Evolutionary conservation across 306 rosid species (phyloP).

Genomic region (Hippophae tibetana): DNA sequence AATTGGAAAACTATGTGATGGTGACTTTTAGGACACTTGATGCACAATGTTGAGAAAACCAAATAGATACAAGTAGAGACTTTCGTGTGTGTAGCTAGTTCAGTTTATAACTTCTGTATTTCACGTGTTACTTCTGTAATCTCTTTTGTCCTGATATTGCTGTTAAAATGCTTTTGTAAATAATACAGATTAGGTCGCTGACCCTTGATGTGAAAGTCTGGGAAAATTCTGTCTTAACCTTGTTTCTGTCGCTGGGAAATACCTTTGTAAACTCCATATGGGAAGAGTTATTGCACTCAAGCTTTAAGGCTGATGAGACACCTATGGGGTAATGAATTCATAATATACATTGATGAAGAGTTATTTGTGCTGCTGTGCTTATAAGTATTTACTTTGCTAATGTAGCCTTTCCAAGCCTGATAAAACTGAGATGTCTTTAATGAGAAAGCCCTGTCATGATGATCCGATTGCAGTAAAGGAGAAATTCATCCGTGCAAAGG

Average conservation of each 20-base stretch:
- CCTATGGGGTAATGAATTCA: conserved; percentile 34
- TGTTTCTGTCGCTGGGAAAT: conserved; percentile 67
- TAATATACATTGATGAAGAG: conserved; percentile 7
- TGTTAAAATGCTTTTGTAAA: conserved; percentile 19
- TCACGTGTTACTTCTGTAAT: too few relatives aligned
- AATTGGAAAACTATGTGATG: neutral
- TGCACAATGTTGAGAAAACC: neutral
- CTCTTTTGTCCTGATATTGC: neutral
- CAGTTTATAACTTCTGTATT: neutral
- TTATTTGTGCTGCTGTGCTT: conserved; percentile 8
- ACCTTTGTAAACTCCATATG: conserved; percentile 56
- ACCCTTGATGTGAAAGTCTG: conserved; percentile 86
- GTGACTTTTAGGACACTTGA: neutral
- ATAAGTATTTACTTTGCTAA: conserved; percentile 12
- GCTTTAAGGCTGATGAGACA: conserved; percentile 26
- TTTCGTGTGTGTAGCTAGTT: neutral
- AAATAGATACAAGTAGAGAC: neutral
- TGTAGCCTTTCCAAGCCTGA: conserved; percentile 41
- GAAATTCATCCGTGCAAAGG: conserved; percentile 69
- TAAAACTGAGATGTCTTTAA: conserved; percentile 22
- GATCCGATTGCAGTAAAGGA: conserved; percentile 60
- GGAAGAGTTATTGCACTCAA: conserved; percentile 58
- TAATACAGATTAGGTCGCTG: conserved; percentile 61
- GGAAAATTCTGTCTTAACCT: conserved; percentile 49
- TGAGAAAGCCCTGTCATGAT: conserved; percentile 47